Base-by-base conservation (phyloP, 345 rosid species). In the Citrus glauca region DNA sequence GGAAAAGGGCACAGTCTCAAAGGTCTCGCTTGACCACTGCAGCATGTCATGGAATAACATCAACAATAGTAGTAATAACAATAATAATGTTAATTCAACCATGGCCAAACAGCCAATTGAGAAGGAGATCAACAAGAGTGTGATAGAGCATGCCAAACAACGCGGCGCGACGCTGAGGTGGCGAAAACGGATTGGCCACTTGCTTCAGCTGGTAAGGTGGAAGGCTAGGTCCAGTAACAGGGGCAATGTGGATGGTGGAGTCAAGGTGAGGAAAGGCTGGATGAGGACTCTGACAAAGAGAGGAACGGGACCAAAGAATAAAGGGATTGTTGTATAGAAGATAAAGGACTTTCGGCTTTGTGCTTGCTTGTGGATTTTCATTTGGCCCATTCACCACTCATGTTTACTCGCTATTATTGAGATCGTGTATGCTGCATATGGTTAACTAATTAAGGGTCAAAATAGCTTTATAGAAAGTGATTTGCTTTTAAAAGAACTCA, bases 261-360 rank as follows among this genome's bases (percentile, higher is more conserved):
- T 89, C 82, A 91, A 89, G 79, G 91, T 85, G 78, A 90, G 93
- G 86, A 92, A 85, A 78, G 90, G 98, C 48, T 93, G 99, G 99
- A 88, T 91, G 82, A 88, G 91, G 88, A 89, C 82, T 69, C 89
- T 94, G 74, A 92, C 97, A 82, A 93, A 86, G 92, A 91, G 86
- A 92, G 86, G 72, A 89, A 0, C 17, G 50, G 83, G 77, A 81
- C 89, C 86, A 85, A 87, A 83, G 86, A 90, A 74, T 82, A 72
- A 79, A 66, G 80, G 77, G 73, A 5, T 73, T 53, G 63, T 73
- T 53, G 63, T 78, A 66, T 72, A 82, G 66, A 71, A 71, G 50
- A 5, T 17, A 17, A 53, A 53, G 57, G 57, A 53, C 57, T 17
- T 53, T 3, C 5, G 22, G 22, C 7, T 53, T 53, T 5, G 57